Percentiles rank a stretch among this genome's conserved stretches.
Evolutionary conservation across 2,329 filamentous ascomycete species (phyloP).

Genomic region (Colletotrichum sp.): DNA sequence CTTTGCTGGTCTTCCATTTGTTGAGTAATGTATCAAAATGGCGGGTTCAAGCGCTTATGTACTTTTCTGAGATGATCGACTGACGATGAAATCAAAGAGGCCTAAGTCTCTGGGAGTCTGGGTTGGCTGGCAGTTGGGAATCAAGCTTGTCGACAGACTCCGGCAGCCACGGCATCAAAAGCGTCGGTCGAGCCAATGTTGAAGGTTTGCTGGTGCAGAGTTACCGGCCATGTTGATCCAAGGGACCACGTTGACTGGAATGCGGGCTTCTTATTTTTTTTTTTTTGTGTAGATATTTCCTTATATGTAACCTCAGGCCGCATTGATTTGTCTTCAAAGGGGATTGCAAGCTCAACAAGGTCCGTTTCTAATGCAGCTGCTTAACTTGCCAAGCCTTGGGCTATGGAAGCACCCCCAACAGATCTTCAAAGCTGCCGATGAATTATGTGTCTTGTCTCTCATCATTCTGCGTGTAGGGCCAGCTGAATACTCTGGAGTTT

Average conservation of each 20-base stretch:
- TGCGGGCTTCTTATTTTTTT: too few species aligned
- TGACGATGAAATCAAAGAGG: too few species aligned
- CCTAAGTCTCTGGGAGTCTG: rapidly evolving
- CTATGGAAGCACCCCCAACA: background rate
- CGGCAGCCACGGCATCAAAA: rapidly evolving
- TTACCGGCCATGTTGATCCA: too few species aligned
- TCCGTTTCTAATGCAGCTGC: background rate
- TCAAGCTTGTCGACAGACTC: background rate
- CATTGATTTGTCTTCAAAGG: background rate
- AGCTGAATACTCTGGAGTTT: background rate
- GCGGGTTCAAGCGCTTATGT: rapidly evolving
- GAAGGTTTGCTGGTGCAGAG: background rate
- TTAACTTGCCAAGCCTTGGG: background rate
- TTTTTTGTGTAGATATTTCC: too few species aligned
- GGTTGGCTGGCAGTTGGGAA: too few species aligned
- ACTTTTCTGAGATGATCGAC: background rate
- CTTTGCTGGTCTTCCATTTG: background rate
- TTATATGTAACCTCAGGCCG: too few species aligned
- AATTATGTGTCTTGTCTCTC: rapidly evolving
- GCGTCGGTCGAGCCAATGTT: rapidly evolving
- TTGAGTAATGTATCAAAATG: background rate
- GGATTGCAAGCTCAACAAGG: too few species aligned
- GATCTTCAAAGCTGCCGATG: background rate
- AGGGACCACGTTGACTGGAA: too few species aligned
- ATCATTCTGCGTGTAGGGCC: rapidly evolving